These are phyloP conservation scores for Trichoderma sp. DNA, from an alignment of 2,329 filamentous ascomycete genomes.

Conservation along the genomic window DNA sequence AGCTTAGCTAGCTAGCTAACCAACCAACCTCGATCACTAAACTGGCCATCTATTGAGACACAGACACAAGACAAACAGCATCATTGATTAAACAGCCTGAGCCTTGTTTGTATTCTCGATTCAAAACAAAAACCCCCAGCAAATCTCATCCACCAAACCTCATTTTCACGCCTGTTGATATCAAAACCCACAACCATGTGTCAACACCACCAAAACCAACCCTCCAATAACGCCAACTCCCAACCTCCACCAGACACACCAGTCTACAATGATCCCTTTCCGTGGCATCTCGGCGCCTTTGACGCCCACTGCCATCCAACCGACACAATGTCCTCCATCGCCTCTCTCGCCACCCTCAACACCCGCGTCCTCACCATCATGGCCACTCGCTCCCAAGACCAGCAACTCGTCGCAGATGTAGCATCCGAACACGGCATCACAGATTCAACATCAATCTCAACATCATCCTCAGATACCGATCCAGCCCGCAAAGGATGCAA, in stretches of 20 bases:
- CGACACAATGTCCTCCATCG: conserved; percentile 67
- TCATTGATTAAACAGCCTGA: background rate
- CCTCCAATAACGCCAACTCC: background rate
- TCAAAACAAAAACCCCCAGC: background rate
- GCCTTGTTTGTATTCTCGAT: background rate
- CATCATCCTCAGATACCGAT: background rate
- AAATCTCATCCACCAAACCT: background rate
- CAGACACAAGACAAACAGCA: background rate
- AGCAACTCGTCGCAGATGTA: conserved; percentile 66
- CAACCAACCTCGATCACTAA: background rate
- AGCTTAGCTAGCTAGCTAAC: background rate
- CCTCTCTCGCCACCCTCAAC: conserved; percentile 64
- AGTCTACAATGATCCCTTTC: conserved; percentile 46
- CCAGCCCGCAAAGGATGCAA: conserved; percentile 8
- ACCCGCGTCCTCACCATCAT: conserved; percentile 70
- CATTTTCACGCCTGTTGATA: background rate
- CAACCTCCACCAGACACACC: background rate
- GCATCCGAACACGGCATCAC: conserved; percentile 58
- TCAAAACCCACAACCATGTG: conserved; percentile 1
- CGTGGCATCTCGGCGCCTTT: conserved; percentile 70
- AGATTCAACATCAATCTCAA: background rate
- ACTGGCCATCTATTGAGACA: background rate
- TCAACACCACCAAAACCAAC: conserved; percentile 12
- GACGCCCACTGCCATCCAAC: conserved; percentile 87
- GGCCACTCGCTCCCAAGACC: conserved; percentile 75